Evolutionary conservation across 2,329 filamentous ascomycete species (phyloP).

Genomic region (Paradendryphiella salina): DNA sequence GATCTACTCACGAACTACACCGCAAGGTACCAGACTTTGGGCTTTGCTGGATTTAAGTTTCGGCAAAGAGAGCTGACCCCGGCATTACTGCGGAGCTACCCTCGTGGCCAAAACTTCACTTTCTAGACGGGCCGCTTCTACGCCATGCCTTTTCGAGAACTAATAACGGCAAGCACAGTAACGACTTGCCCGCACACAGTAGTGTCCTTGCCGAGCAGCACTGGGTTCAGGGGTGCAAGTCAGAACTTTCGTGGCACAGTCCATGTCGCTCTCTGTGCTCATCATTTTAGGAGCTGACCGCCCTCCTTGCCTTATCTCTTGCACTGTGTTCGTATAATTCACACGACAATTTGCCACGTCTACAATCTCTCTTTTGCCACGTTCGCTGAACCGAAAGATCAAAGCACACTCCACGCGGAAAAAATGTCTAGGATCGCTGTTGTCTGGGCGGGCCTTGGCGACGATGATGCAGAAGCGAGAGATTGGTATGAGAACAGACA

Average conservation of each 20-base stretch:
- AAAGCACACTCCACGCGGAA: neutral
- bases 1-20: constrained; percentile 2
- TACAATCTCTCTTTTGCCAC: neutral
- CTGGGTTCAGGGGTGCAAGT: neutral
- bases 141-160: constrained; percentile 1
- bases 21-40: neutral
- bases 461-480: constrained; percentile 7
- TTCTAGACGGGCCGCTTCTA: constrained; percentile 5
- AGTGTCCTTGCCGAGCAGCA: constrained; percentile 5
- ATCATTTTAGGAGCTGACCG: constrained; percentile 3
- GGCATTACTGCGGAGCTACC: constrained; percentile 2
- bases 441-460: constrained; percentile 16
- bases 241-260: constrained; percentile 9
- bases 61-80: neutral
- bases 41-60: constrained; percentile 3
- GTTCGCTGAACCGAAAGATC: neutral
- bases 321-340: neutral
- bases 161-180: neutral
- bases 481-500: constrained; percentile 17
- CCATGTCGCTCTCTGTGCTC: neutral
- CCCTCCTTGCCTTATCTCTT: constrained; percentile 2
- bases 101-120: constrained; percentile 2
- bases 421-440: constrained; percentile 20
- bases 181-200: neutral
- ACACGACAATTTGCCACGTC: neutral